Evolutionary conservation across 2,329 filamentous ascomycete species (phyloP).

Genomic region (Podosphaera xanthii): DNA sequence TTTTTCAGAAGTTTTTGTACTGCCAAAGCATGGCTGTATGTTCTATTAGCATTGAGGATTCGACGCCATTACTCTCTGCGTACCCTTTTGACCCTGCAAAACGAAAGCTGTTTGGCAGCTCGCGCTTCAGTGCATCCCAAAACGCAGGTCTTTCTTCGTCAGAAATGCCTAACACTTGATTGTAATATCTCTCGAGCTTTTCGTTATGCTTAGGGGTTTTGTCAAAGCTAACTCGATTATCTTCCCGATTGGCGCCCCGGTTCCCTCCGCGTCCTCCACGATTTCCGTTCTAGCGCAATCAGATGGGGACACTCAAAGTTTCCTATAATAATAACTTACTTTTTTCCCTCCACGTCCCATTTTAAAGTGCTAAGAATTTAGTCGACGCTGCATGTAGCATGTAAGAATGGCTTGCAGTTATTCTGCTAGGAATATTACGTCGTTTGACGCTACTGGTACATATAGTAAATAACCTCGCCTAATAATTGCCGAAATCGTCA

Average conservation of each 20-base stretch:
- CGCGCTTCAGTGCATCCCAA: conserved; percentile 62
- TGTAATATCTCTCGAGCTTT: conserved; percentile 71
- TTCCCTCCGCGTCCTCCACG: conserved; percentile 8
- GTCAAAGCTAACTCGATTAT: conserved; percentile 22
- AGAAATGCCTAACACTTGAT: conserved; percentile 48
- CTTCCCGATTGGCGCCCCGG: conserved; percentile 15
- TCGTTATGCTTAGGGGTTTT: conserved; percentile 58
- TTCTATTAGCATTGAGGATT: conserved; percentile 1
- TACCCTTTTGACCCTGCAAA: conserved; percentile 91
- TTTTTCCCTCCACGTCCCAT: conserved; percentile 15
- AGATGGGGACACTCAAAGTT: conserved; percentile 1
- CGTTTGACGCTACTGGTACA: no score
- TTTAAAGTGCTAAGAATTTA: not conserved
- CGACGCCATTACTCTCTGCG: conserved; percentile 4
- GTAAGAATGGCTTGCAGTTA: no score
- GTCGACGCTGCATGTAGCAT: no score
- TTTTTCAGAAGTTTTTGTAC: conserved; percentile 76
- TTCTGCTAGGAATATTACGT: no score
- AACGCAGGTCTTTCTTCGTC: conserved; percentile 61
- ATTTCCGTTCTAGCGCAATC: conserved; percentile 6
- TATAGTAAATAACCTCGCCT: no score
- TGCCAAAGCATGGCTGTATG: conserved; percentile 59
- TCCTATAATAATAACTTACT: conserved; percentile 6
- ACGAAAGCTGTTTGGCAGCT: conserved; percentile 90
- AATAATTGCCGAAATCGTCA: no score